Conservation (phyloP, 148 eudicot genomes). For the Chenopodium quinoa region DNA sequence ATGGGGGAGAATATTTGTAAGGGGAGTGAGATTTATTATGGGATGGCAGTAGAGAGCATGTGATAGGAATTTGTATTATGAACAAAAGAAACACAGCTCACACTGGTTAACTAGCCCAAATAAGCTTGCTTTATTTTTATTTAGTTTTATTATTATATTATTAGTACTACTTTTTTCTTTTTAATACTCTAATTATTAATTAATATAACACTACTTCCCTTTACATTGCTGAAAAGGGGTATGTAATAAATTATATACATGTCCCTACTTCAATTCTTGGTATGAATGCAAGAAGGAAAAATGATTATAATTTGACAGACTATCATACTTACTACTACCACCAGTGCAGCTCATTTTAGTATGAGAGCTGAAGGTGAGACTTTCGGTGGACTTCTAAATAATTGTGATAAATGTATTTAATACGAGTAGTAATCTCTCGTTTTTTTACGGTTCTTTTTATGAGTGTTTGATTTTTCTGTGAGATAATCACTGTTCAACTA, state of each 20-base stretch:
- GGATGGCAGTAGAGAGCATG: constrained; percentile 25
- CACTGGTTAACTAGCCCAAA: constrained; percentile 3
- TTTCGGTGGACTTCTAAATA: background rate
- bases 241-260: background rate
- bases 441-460: no score
- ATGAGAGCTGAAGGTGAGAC: background rate
- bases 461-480: no score
- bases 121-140: background rate
- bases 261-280: background rate
- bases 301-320: background rate
- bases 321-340: background rate
- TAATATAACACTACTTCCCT: background rate
- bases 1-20: constrained; percentile 20
- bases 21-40: constrained; percentile 34
- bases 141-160: background rate
- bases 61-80: constrained; percentile 14
- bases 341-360: background rate
- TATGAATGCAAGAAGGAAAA: background rate
- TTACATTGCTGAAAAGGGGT: constrained; percentile 10
- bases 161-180: background rate
- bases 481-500: no score
- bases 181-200: background rate
- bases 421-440: no score
- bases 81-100: background rate
- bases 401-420: background rate